Evolutionary conservation across 2,329 filamentous ascomycete species (phyloP), one percentile per base, ranked within the genome.

Genomic region (Pseudogymnoascus sp.): DNA sequence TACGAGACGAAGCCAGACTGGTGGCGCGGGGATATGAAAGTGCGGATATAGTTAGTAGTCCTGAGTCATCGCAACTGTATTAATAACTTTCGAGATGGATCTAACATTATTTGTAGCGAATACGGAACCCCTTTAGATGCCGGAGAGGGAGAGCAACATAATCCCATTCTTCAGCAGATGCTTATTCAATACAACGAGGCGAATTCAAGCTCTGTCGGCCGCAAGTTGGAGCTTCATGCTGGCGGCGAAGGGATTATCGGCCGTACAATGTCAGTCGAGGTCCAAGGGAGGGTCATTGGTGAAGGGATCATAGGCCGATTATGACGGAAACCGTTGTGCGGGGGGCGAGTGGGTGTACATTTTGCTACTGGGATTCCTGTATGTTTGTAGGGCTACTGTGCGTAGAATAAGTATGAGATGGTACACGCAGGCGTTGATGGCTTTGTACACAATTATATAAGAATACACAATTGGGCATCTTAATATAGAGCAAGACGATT

Each of bases 1-100:
- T 61, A 61, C 5, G 59, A 61, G 25, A 4, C n/a, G 4, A 61
- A 61, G 23, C 59, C 59, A 61, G 59, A 42, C 21, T 61, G 59
- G 59, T 44, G 25, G 36, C n/a, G 59, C 11, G 44, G 34, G 11
- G 34, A 46, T n/a, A 40, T 61, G 59, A 61, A 61, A 3, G 8
- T 61, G 16, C 25, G 59, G 23, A 61, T 61, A 6, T 44, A 61
- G 59, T 61, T 11, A 11, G 59, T 37, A n/a, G 14, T 14, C 7
- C 34, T 5, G 14, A 16, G 14, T 5, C 23, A 23, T 23, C 12
- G 34, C 18, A 37, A 14, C 34, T 25, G 25, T 21, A 37, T 36
- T 12, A 40, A 36, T 31, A 37, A 36, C 4, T 16, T 2, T 34
- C 7, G 38, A 37, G 12, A 16, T 23, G 23, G 34, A 38, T 14